phyloP scores from a whole-genome alignment of 2,329 filamentous ascomycete genomes.

The Cladophialophora chaetospira region DNA sequence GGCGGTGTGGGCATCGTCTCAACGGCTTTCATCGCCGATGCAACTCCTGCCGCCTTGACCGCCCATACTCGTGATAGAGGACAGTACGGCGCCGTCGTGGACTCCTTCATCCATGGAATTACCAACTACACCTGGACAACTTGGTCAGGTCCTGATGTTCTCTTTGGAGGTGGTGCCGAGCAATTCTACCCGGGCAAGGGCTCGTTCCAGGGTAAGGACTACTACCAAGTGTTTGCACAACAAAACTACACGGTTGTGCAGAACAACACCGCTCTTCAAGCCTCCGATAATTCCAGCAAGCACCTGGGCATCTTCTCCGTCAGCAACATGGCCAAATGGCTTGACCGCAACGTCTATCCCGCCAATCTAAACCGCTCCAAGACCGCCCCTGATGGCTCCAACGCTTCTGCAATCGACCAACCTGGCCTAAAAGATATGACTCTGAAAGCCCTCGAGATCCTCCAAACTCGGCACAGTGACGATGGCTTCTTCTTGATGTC shows the following conservation, averaged over 20 bases:
- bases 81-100: constrained; percentile 71
- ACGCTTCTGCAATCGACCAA: constrained; percentile 68
- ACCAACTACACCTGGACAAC: constrained; percentile 81
- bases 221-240: constrained; percentile 69
- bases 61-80: constrained; percentile 72
- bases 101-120: constrained; percentile 74
- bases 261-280: constrained; percentile 71
- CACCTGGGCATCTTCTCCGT: constrained; percentile 77
- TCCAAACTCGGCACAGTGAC: constrained; percentile 65
- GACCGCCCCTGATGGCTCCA: constrained; percentile 69
- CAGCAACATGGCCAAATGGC: constrained; percentile 77
- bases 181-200: constrained; percentile 69
- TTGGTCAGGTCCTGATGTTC: constrained; percentile 73
- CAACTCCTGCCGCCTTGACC: constrained; percentile 74
- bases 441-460: constrained; percentile 78
- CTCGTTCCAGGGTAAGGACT: constrained; percentile 71
- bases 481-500: constrained; percentile 87
- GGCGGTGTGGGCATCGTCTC: constrained; percentile 67
- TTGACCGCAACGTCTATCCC: constrained; percentile 72
- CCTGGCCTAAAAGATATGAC: constrained; percentile 90
- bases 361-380: constrained; percentile 66
- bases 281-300: constrained; percentile 59
- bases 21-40: constrained; percentile 80
- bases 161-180: constrained; percentile 80
- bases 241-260: constrained; percentile 70